These are phyloP conservation scores for Penicillium sp. DNA, from an alignment of 2,329 filamentous ascomycete genomes.

Conservation along the genomic window DNA sequence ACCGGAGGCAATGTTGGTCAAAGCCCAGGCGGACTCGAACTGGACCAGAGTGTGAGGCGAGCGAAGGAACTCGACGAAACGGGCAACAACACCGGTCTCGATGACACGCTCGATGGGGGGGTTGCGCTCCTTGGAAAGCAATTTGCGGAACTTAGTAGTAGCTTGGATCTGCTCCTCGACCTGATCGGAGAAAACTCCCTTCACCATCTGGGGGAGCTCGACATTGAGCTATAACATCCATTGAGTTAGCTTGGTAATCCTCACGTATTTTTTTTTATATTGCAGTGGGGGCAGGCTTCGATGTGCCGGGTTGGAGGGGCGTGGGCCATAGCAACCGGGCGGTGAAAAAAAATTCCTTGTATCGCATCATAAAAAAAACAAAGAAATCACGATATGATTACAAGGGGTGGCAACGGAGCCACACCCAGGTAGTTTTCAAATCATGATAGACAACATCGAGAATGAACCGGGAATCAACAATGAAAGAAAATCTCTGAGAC, in stretches of 20 bases:
- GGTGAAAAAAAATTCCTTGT: slow-evolving; percentile 38
- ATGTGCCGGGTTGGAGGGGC: slow-evolving; percentile 23
- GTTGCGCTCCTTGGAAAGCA: slow-evolving; percentile 97
- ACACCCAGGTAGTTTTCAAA: not conserved
- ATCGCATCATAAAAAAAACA: slow-evolving; percentile 31
- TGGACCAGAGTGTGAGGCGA: slow-evolving; percentile 97
- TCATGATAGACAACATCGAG: not conserved
- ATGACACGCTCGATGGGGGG: slow-evolving; percentile 99
- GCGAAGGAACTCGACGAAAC: slow-evolving; percentile 97
- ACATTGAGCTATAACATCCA: slow-evolving; percentile 75
- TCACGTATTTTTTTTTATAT: slow-evolving; percentile 9
- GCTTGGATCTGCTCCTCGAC: slow-evolving; percentile 97
- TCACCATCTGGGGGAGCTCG: slow-evolving; percentile 97
- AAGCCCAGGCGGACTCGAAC: slow-evolving; percentile 97
- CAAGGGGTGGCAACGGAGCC: not conserved
- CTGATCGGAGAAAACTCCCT: slow-evolving; percentile 97
- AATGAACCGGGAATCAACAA: slow-evolving; percentile 15
- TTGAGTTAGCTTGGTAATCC: slow-evolving; percentile 26
- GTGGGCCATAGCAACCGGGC: slow-evolving; percentile 33
- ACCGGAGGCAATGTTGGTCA: slow-evolving; percentile 98
- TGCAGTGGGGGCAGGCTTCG: slow-evolving; percentile 19
- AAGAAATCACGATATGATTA: slow-evolving; percentile 12
- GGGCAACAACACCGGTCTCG: slow-evolving; percentile 95
- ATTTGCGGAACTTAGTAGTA: slow-evolving; percentile 97
- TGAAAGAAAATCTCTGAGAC: slow-evolving; percentile 36